phyloP scores from a whole-genome alignment of 202 grass and related monocot genomes.

The Zizania palustris region DNA sequence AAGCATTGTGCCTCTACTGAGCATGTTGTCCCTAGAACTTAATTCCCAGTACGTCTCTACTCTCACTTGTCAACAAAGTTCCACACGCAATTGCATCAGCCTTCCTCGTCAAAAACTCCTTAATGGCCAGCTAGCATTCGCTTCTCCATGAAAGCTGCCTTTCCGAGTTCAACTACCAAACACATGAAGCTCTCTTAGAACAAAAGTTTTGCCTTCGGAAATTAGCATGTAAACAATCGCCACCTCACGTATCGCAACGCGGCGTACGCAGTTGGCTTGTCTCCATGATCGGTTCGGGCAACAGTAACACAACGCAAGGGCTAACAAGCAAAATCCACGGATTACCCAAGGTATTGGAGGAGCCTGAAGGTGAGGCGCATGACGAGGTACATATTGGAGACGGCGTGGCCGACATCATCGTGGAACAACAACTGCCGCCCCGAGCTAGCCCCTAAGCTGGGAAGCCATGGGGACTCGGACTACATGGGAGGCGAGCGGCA shows the following conservation, averaged over 20 bases:
- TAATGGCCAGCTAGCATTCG: not conserved
- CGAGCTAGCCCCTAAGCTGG: too few relatives aligned
- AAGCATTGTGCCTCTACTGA: too few relatives aligned
- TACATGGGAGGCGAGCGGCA: too few relatives aligned
- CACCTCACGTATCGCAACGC: slow-evolving; percentile 1
- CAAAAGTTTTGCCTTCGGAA: not conserved
- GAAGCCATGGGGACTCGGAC: too few relatives aligned
- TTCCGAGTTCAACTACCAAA: not conserved
- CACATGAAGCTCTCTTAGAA: not conserved
- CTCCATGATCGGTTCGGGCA: not conserved
- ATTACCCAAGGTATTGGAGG: slow-evolving; percentile 87
- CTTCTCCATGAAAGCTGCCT: slow-evolving; percentile 15
- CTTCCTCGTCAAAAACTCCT: not conserved
- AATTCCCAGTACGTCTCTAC: not conserved
- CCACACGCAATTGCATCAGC: slow-evolving; percentile 46
- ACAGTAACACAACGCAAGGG: not conserved
- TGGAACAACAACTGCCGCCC: too few relatives aligned
- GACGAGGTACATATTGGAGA: slow-evolving; percentile 86
- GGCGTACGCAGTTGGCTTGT: not conserved
- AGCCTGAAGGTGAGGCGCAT: slow-evolving; percentile 76
- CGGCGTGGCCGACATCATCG: slow-evolving; percentile 76
- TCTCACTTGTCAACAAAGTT: not conserved
- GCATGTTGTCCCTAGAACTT: too few relatives aligned
- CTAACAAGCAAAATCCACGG: not conserved
- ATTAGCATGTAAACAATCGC: slow-evolving; percentile 21